Conservation (phyloP, 768 basidiomycete species). For the Floccularia luteovirens region DNA sequence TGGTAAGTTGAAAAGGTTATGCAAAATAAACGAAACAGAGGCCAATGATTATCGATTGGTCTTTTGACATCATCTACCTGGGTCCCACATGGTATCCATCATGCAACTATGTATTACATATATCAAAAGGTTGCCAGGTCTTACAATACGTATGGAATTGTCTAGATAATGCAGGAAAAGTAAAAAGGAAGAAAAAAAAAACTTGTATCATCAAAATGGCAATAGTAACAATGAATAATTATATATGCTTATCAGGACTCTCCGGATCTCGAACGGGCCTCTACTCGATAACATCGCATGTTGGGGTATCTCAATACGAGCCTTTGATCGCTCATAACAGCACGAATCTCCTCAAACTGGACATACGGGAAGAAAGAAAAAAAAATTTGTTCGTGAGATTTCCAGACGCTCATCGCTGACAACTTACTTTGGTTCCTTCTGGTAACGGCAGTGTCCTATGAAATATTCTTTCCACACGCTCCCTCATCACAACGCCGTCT, state of each 20-base stretch:
- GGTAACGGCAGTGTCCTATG: slow-evolving; percentile 66
- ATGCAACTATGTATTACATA: neutral
- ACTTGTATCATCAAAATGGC: slow-evolving; percentile 1
- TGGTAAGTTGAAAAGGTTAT: no score
- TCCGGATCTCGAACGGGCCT: slow-evolving; percentile 32
- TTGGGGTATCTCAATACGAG: slow-evolving; percentile 66
- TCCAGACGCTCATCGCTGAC: no score
- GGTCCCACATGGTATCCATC: neutral
- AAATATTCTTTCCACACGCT: slow-evolving; percentile 54
- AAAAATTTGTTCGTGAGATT: neutral
- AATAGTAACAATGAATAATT: slow-evolving; percentile 1
- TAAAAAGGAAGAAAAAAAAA: neutral
- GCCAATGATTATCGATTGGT: no score
- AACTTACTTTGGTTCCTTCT: slow-evolving; percentile 60
- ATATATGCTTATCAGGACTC: slow-evolving; percentile 21
- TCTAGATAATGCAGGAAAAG: neutral
- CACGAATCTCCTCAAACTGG: slow-evolving; percentile 70
- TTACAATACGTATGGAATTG: neutral
- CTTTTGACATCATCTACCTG: neutral
- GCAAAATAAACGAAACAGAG: no score
- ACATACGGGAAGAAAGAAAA: slow-evolving; percentile 1
- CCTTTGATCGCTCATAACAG: slow-evolving; percentile 53
- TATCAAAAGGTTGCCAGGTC: neutral
- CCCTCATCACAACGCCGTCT: slow-evolving; percentile 50
- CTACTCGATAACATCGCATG: slow-evolving; percentile 38